These are phyloP conservation scores for Debaryomycetaceae sp. DNA, from an alignment of 1,139 yeast species.

Conservation along the genomic window DNA sequence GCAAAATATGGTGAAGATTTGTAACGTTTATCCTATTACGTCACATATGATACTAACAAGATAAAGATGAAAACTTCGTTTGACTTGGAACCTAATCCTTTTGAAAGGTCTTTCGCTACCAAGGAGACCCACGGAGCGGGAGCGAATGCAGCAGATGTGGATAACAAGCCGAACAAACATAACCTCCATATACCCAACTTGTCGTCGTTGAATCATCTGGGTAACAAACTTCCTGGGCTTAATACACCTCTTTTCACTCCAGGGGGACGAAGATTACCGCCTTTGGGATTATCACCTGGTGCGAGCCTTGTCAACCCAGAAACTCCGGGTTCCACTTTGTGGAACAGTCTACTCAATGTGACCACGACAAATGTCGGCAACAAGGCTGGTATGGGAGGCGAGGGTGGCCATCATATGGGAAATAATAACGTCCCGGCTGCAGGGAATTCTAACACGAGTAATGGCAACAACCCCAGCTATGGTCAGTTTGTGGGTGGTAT, in stretches of 20 bases:
- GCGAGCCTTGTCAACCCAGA: constrained; percentile 38
- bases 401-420: neutral
- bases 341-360: constrained; percentile 44
- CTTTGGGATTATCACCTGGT: constrained; percentile 45
- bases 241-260: constrained; percentile 60
- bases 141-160: constrained; percentile 4
- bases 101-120: constrained; percentile 86
- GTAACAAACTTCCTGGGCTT: constrained; percentile 35
- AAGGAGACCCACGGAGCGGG: constrained; percentile 28
- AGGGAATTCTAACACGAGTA: constrained; percentile 3
- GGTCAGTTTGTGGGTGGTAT: constrained; percentile 29
- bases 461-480: constrained; percentile 10
- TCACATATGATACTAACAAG: constrained; percentile 15
- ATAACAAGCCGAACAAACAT: constrained; percentile 11
- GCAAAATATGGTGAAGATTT: constrained; percentile 1
- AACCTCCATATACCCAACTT: constrained; percentile 35
- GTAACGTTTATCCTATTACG: constrained; percentile 1
- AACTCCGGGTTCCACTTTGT: constrained; percentile 48
- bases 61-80: constrained; percentile 46
- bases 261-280: constrained; percentile 60
- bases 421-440: constrained; percentile 4
- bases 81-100: constrained; percentile 91
- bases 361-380: constrained; percentile 15
- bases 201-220: constrained; percentile 17
- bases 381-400: constrained; percentile 1